Evolutionary conservation across 768 basidiomycete genomes (phyloP), one percentile per base, ranked within the genome.

Genomic region (Gloeostereum incarnatum): DNA sequence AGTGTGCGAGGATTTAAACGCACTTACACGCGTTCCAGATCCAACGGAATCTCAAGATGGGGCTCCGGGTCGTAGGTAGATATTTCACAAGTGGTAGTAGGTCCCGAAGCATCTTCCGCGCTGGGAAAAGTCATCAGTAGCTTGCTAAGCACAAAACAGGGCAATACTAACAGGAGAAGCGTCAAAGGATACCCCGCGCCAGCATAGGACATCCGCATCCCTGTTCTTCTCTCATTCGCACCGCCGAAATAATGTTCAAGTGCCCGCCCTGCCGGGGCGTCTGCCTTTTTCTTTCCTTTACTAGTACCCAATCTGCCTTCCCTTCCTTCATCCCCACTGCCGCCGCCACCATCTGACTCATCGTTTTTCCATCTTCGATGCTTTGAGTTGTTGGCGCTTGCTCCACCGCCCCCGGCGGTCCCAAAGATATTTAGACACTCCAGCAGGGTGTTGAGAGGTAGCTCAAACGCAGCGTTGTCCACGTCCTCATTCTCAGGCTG

Each of bases 341-440:
- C 61, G 36, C 57, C 66, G 31, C 58, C 58, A 26, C 48, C 55
- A 20, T 73, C 69, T 0, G 66, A 68, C 6, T 58, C 71, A 9
- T 71, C 73, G 0, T 58, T 61, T 39, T 60, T 65, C 70, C 72
- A 75, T 40, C 61, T 66, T 51, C 65, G 75, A 46, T 60, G 64
- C 45, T 66, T 69, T 6, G 46, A 50, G 34, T 38, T 49, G n/a
- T 53, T 42, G 46, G 47, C 45, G 38, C 49, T 52, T 10, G 60
- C 50, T 24, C 55, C 51, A 22, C 59, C 51, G 26, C 65, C 57
- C 9, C 73, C 68, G 1, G 84, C 87, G 8, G 90, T 86, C 20
- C 94, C 93, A 50, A 93, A 97, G 39, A 97, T 81, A 50, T 94
- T 93, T 22, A 99, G 66, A 50, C 88, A 92, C 46, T 96, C 91